These are phyloP conservation scores for Russula ochroleuca DNA, from an alignment of 768 basidiomycete species.

Conservation along the genomic window DNA sequence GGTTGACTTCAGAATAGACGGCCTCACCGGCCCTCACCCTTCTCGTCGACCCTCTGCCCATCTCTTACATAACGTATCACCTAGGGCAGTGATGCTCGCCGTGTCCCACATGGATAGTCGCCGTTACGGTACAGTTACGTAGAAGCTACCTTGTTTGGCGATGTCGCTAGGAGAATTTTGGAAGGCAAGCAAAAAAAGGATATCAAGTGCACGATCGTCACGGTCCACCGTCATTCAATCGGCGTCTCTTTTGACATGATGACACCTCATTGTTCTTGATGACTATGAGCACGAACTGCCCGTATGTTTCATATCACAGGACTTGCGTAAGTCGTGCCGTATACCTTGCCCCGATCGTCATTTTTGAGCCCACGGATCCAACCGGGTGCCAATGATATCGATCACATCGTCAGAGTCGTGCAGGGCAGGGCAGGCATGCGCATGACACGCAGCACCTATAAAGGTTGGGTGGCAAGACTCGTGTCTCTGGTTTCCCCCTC, in stretches of 20 bases:
- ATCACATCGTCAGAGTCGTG: not conserved
- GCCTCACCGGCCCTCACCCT: too few species aligned
- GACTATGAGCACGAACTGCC: not conserved
- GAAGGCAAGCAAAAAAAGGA: not conserved
- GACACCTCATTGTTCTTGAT: not conserved
- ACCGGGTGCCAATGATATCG: slow-evolving; percentile 16
- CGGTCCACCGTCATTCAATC: not conserved
- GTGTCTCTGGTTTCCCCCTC: not conserved
- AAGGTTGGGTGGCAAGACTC: not conserved
- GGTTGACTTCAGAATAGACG: too few species aligned
- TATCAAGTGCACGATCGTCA: not conserved
- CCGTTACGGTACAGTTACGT: not conserved
- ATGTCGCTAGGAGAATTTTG: not conserved
- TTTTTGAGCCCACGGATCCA: not conserved
- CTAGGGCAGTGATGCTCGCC: not conserved
- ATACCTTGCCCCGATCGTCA: not conserved
- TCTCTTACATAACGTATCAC: not conserved
- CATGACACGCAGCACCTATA: slow-evolving; percentile 16
- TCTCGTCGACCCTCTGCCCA: not conserved
- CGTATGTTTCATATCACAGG: not conserved
- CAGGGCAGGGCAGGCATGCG: not conserved
- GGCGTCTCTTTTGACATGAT: not conserved
- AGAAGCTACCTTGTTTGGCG: not conserved
- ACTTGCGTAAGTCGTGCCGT: slow-evolving; percentile 10
- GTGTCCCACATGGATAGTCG: not conserved